Conservation (phyloP, 805 yeast genomes). For the Blastobotrys terrestris region DNA sequence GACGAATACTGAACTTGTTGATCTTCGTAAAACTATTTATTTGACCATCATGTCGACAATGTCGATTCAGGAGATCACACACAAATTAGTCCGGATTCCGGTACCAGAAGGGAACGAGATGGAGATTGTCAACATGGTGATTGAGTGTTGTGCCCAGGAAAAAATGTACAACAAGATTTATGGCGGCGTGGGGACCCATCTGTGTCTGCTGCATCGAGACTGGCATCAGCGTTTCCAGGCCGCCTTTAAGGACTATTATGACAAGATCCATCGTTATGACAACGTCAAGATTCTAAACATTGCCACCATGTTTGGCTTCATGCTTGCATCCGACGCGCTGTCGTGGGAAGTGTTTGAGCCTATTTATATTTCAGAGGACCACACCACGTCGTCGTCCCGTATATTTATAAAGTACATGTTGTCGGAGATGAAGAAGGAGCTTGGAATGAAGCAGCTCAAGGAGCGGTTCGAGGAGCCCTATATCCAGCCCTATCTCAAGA, state of each 20-base stretch:
- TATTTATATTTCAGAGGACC: constrained; percentile 58
- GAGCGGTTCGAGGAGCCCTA: constrained; percentile 48
- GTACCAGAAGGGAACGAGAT: constrained; percentile 37
- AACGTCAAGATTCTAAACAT: constrained; percentile 69
- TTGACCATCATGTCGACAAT: constrained; percentile 81
- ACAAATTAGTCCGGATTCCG: constrained; percentile 57
- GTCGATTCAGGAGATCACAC: constrained; percentile 90
- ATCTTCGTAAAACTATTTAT: constrained; percentile 71
- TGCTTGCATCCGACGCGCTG: constrained; percentile 63
- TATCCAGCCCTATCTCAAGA: constrained; percentile 42
- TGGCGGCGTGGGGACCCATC: constrained; percentile 67
- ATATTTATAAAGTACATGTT: constrained; percentile 76
- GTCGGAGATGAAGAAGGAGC: constrained; percentile 69
- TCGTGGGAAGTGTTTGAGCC: constrained; percentile 55
- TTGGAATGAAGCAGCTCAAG: constrained; percentile 52
- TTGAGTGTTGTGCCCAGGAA: constrained; percentile 80
- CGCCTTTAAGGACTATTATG: constrained; percentile 53
- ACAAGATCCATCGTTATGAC: constrained; percentile 58
- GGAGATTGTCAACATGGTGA: constrained; percentile 62
- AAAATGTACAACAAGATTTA: constrained; percentile 79
- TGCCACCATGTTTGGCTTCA: constrained; percentile 81
- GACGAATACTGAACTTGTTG: constrained; percentile 58
- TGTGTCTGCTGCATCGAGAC: constrained; percentile 42
- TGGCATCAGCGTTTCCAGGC: constrained; percentile 55
- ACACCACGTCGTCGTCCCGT: constrained; percentile 71